A percentile compares a stretch with the other conserved stretches of the same genome.
These are phyloP conservation scores for Talaromyces proteolyticus DNA, from an alignment of 495 filamentous ascomycete genomes.

Conservation along the genomic window DNA sequence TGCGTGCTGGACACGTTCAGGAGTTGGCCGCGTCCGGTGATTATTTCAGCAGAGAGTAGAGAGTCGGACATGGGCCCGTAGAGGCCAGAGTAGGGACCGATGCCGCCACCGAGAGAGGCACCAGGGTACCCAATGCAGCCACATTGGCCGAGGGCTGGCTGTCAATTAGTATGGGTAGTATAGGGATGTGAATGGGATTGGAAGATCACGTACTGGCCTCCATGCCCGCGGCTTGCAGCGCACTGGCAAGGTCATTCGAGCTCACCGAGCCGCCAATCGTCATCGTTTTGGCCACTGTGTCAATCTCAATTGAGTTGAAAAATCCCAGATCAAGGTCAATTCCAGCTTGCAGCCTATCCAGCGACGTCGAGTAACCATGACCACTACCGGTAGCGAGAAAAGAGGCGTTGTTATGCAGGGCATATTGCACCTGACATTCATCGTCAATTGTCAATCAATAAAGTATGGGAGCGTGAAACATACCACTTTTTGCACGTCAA, in stretches of 20 bases:
- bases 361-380: constrained; percentile 17
- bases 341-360: constrained; percentile 15
- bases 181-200: constrained; percentile 6
- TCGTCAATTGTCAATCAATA: not conserved
- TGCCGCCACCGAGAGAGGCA: constrained; percentile 25
- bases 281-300: constrained; percentile 14
- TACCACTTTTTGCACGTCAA: constrained; percentile 22
- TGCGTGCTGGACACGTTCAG: constrained; percentile 4
- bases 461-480: not conserved
- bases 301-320: constrained; percentile 17
- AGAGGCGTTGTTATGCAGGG: constrained; percentile 13
- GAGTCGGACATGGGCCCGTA: constrained; percentile 30
- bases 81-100: constrained; percentile 20
- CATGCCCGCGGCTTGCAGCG: constrained; percentile 17
- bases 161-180: not conserved
- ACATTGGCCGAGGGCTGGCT: constrained; percentile 6
- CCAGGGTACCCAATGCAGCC: constrained; percentile 26
- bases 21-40: constrained; percentile 20
- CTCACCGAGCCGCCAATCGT: constrained; percentile 21
- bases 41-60: constrained; percentile 21
- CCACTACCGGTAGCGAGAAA: constrained; percentile 22
- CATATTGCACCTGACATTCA: not conserved
- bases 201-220: constrained; percentile 17
- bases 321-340: constrained; percentile 21
- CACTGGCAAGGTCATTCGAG: constrained; percentile 15